Conservation (phyloP, 1,139 yeast genomes). For the Suhomyces maxii region DNA sequence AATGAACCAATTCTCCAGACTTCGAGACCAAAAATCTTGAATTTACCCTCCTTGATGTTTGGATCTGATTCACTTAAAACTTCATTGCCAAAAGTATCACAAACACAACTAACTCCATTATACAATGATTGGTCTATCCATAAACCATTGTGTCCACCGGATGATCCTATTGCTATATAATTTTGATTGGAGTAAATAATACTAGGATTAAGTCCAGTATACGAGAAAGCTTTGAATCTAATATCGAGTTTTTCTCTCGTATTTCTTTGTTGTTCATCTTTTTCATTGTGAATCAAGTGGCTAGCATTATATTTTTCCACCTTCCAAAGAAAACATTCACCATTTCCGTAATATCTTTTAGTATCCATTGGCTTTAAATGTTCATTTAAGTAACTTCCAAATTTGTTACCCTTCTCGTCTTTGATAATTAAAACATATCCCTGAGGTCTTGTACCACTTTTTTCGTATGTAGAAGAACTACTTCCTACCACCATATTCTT, state of each 20-base stretch:
- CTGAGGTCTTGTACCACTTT: constrained; percentile 30
- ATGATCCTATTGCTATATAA: constrained; percentile 87
- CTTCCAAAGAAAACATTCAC: constrained; percentile 94
- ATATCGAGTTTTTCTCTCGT: constrained; percentile 7
- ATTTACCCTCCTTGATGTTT: constrained; percentile 43
- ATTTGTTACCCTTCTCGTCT: constrained; percentile 62
- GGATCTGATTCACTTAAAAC: constrained; percentile 56
- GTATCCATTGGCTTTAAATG: constrained; percentile 67
- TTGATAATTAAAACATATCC: constrained; percentile 73
- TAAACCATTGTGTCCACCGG: constrained; percentile 85
- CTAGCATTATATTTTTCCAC: constrained; percentile 35
- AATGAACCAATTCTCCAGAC: constrained; percentile 75
- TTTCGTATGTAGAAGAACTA: constrained; percentile 17
- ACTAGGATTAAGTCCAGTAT: constrained; percentile 87
- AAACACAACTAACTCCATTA: constrained; percentile 74
- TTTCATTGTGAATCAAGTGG: constrained; percentile 15
- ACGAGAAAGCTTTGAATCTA: constrained; percentile 78
- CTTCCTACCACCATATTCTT: constrained; percentile 31
- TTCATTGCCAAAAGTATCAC: constrained; percentile 90
- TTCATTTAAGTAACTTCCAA: constrained; percentile 87
- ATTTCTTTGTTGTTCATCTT: neutral
- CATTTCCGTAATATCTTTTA: constrained; percentile 83
- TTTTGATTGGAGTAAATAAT: constrained; percentile 77
- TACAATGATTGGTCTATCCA: constrained; percentile 79
- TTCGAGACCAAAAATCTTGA: constrained; percentile 75